Conservation (phyloP, 495 filamentous ascomycete species). For the Immersiella caudata region DNA sequence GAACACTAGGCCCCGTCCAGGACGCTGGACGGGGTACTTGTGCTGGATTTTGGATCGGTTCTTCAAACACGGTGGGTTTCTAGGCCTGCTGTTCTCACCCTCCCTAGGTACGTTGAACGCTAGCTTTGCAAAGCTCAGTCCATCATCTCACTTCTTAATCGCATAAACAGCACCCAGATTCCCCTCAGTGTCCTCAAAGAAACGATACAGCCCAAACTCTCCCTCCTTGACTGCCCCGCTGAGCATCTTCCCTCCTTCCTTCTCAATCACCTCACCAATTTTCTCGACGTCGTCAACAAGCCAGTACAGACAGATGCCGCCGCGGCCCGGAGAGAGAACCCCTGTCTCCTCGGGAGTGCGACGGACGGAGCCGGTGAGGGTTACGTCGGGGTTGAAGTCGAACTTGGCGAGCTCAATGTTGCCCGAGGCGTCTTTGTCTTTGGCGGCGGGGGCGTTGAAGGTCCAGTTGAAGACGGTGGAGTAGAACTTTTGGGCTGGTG, state of each 20-base stretch:
- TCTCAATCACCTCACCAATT: conserved; percentile 17
- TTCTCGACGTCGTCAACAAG: conserved; percentile 25
- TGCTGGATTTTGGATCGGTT: too few species aligned
- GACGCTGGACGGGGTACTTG: too few species aligned
- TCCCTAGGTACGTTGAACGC: too few species aligned
- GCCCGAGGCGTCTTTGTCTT: not conserved
- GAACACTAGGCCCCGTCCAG: too few species aligned
- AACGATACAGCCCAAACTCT: conserved; percentile 20
- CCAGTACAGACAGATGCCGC: conserved; percentile 25
- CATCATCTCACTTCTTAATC: conserved; percentile 2
- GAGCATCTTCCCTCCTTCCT: conserved; percentile 24
- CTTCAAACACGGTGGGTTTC: too few species aligned
- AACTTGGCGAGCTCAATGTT: conserved; percentile 13
- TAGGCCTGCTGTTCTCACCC: too few species aligned
- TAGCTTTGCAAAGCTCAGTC: too few species aligned
- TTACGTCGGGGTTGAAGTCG: conserved; percentile 25
- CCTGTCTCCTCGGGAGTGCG: not conserved
- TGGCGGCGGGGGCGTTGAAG: conserved; percentile 15
- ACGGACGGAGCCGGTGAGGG: conserved; percentile 20
- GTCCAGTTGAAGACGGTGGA: conserved; percentile 28
- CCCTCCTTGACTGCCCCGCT: conserved; percentile 14
- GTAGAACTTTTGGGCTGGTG: conserved; percentile 27
- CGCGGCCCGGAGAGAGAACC: conserved; percentile 13
- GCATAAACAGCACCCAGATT: conserved; percentile 23
- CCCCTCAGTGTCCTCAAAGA: conserved; percentile 26